Evolutionary conservation across 1,284 basidiomycete species (phyloP), one percentile per base, ranked within the genome.

Genomic region (Leccinum colubrinum): DNA sequence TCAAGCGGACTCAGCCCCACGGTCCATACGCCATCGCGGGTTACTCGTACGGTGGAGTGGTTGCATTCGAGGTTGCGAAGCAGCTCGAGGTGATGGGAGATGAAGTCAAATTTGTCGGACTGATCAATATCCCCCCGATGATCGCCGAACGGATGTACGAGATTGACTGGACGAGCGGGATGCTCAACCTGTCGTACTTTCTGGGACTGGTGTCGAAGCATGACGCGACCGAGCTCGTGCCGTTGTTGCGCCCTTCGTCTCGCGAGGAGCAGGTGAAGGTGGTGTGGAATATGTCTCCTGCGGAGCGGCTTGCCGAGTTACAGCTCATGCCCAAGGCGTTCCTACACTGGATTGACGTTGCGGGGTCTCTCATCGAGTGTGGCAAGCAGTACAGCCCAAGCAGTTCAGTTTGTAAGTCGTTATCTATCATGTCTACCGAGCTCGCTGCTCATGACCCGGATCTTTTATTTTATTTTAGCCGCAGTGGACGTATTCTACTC

Each of bases 11-110:
- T 4, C 76, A 77, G 55, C 77, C 79, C 4, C 64, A 59, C 1
- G 80, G 80, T 0, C 80, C 81, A 1, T 81, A 78, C 63, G 74
- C 76, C 46, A 65, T 82, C 22, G 79, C 76, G 0, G 81, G 81
- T 4, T 82, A 82, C 71, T 79, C 77, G 51, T 81, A 78, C 57
- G 80, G 80, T 55, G 80, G 80, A 35, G 77, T 77, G 50, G 75
- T 79, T 14, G 79, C 78, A 2, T 81, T 79, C 60, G 79, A 82
- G 63, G 73, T 81, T 14, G 75, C 72, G 4, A 79, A 79, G 63
- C 65, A 65, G 14, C 73, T 82, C 30, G 74, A 76, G 58, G 64
- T 64, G 1, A 66, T 67, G 59, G 76, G 77, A 1, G 74, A 74
- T 22, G 63, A 68, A 41, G 77, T 80, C 15, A 71, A 72, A 3